A percentile compares a stretch with the other conserved stretches of the same genome.
Conservation (phyloP, 345 rosid genomes). For the Atalantia buxifolia region DNA sequence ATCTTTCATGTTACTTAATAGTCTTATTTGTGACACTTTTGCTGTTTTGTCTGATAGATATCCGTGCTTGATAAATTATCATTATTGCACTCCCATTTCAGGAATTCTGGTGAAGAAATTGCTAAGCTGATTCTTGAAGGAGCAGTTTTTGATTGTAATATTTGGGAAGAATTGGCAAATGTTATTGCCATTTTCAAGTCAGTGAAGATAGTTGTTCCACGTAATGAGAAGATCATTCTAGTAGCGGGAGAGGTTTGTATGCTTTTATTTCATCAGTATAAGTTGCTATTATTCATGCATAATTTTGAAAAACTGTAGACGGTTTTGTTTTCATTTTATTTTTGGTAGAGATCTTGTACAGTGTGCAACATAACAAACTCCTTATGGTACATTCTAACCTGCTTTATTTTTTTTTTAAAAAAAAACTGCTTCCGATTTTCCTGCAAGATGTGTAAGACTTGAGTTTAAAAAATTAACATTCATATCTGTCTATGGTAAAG, state of each 20-base stretch:
- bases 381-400: neutral
- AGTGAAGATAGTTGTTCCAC: slow-evolving; percentile 53
- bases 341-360: neutral
- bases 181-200: slow-evolving; percentile 37
- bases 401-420: neutral
- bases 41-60: neutral
- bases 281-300: neutral
- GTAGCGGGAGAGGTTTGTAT: slow-evolving; percentile 49
- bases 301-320: neutral
- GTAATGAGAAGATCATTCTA: slow-evolving; percentile 48
- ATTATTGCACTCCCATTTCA: slow-evolving; percentile 24
- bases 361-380: neutral
- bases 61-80: neutral
- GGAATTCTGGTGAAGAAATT: slow-evolving; percentile 46
- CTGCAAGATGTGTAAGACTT: neutral
- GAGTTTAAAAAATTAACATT: neutral
- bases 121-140: slow-evolving; percentile 53
- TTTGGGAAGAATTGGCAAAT: slow-evolving; percentile 58
- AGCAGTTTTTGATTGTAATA: slow-evolving; percentile 54
- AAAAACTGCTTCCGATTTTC: neutral
- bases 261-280: slow-evolving; percentile 7
- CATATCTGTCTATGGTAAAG: neutral
- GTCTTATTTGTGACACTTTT: neutral
- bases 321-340: neutral
- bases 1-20: neutral